phyloP scores from a whole-genome alignment of 225 moss, liverwort and hornwort species.

The Polytrichum formosum region DNA sequence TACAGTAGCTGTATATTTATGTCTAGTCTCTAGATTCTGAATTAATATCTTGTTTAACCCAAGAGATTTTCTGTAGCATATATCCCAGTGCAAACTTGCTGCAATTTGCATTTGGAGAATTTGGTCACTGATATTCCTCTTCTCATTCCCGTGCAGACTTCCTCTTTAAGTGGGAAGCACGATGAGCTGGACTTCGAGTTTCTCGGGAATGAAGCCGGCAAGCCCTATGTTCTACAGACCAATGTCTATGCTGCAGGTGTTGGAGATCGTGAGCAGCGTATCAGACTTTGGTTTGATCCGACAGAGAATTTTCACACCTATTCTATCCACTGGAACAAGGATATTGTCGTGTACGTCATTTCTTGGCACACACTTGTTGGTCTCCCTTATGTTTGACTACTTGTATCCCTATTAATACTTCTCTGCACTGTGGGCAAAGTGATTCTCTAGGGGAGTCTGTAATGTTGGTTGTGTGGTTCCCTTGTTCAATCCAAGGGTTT shows the following conservation, averaged over 20 bases:
- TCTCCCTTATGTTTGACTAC: too few species aligned
- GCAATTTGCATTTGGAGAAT: neutral
- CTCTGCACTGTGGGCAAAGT: too few species aligned
- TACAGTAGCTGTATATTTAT: too few species aligned
- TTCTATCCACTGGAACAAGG: slow-evolving; percentile 43
- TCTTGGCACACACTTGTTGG: too few species aligned
- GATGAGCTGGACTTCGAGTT: slow-evolving; percentile 67
- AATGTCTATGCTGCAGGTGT: slow-evolving; percentile 54
- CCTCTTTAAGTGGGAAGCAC: slow-evolving; percentile 53
- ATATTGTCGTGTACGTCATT: slow-evolving; percentile 48
- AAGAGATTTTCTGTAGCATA: neutral
- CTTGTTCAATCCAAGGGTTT: too few species aligned
- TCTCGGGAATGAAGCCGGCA: slow-evolving; percentile 56
- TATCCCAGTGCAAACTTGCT: neutral
- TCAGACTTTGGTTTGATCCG: slow-evolving; percentile 62
- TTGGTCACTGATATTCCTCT: slow-evolving; percentile 1
- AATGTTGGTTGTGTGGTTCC: too few species aligned
- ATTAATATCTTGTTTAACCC: too few species aligned
- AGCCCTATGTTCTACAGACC: slow-evolving; percentile 54
- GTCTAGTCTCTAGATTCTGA: too few species aligned
- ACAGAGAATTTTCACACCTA: slow-evolving; percentile 55
- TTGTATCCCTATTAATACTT: too few species aligned
- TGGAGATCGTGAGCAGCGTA: slow-evolving; percentile 59
- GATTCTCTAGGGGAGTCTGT: too few species aligned
- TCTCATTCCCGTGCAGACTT: slow-evolving; percentile 24